Percentiles rank a stretch among this genome's conserved stretches.
Conservation (phyloP, 208 protist species). For the Novymonas esmeraldas region DNA sequence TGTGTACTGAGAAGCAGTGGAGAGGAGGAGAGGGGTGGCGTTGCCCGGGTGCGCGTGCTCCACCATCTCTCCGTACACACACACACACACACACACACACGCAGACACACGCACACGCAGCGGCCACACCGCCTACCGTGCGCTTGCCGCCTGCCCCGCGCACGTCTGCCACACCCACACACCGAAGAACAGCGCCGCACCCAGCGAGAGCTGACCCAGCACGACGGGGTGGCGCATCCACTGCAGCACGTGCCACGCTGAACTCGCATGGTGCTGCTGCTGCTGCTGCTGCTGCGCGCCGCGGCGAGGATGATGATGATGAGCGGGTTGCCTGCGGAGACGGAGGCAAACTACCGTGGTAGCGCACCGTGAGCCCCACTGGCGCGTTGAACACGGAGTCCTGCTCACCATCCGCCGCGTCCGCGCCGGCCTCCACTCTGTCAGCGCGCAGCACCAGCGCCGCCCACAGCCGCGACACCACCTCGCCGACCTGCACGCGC, state of each 20-base stretch:
- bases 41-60: no score
- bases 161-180: neutral
- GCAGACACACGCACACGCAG: no score
- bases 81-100: no score
- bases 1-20: no score
- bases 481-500: constrained; percentile 14
- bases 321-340: no score
- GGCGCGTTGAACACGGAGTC: neutral
- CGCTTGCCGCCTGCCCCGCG: neutral
- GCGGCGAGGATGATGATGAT: no score
- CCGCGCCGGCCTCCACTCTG: neutral
- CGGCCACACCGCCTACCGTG: neutral
- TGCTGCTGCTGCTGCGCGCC: no score
- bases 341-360: neutral
- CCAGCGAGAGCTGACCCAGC: neutral
- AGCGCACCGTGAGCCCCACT: no score
- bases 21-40: no score
- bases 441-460: neutral
- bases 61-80: no score
- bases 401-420: no score
- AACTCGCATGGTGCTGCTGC: no score
- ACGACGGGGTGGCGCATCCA: constrained; percentile 12
- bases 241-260: neutral
- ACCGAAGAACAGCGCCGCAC: neutral
- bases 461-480: constrained; percentile 19